Conservation (phyloP, 495 filamentous ascomycete species). For the Elasticomyces elasticus region DNA sequence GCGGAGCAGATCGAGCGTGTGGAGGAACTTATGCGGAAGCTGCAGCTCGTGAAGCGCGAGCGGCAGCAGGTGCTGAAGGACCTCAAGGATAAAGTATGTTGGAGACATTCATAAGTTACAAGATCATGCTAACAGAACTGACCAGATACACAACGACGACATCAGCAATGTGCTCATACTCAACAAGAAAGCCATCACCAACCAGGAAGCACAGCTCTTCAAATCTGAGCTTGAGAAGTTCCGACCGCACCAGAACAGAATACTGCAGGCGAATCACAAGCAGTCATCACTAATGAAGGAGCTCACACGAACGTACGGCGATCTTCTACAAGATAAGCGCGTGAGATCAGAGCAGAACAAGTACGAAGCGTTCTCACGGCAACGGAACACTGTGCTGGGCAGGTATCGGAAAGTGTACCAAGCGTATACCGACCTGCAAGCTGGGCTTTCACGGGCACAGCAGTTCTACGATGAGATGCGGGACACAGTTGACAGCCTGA, state of each 20-base stretch:
- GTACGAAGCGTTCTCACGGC: slow-evolving; percentile 78
- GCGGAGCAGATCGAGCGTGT: slow-evolving; percentile 81
- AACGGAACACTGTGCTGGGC: slow-evolving; percentile 67
- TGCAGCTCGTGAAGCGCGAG: slow-evolving; percentile 86
- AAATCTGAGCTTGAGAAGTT: slow-evolving; percentile 94
- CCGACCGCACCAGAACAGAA: slow-evolving; percentile 78
- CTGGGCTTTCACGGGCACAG: slow-evolving; percentile 74
- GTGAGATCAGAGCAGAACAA: slow-evolving; percentile 89
- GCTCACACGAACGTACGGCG: slow-evolving; percentile 75
- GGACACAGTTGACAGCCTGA: slow-evolving; percentile 86
- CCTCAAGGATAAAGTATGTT: slow-evolving; percentile 82
- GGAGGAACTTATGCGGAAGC: slow-evolving; percentile 81
- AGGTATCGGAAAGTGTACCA: slow-evolving; percentile 90
- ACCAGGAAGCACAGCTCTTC: slow-evolving; percentile 82
- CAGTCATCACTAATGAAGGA: slow-evolving; percentile 92
- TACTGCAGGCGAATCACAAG: slow-evolving; percentile 88
- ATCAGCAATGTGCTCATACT: slow-evolving; percentile 94
- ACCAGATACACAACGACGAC: slow-evolving; percentile 84
- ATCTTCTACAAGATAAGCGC: slow-evolving; percentile 85
- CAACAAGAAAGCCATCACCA: slow-evolving; percentile 89
- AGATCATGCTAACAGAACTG: slow-evolving; percentile 2
- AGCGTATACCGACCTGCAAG: slow-evolving; percentile 81
- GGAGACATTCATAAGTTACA: background rate
- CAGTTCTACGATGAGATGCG: slow-evolving; percentile 93
- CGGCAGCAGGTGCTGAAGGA: slow-evolving; percentile 87